Conservation (phyloP, 2,329 filamentous ascomycete species). For the Botrytis galanthina region DNA sequence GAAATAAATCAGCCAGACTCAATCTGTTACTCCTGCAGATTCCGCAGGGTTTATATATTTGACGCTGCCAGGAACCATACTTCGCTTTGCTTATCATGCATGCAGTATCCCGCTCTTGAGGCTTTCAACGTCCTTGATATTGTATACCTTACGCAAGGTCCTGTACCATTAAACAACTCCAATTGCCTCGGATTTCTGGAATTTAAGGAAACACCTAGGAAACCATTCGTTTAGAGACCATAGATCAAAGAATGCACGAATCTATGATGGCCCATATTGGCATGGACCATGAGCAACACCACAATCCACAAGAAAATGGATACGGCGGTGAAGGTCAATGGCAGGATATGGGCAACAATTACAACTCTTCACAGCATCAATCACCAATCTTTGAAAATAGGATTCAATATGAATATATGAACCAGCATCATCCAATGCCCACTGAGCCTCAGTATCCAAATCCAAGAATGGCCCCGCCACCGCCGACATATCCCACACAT, state of each 20-base stretch:
- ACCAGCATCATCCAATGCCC: slow-evolving; percentile 59
- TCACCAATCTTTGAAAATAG: slow-evolving; percentile 69
- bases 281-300: slow-evolving; percentile 38
- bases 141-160: slow-evolving; percentile 36
- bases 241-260: slow-evolving; percentile 37
- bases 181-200: slow-evolving; percentile 26
- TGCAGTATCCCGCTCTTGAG: slow-evolving; percentile 39
- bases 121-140: slow-evolving; percentile 25
- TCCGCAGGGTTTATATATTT: slow-evolving; percentile 35
- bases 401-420: slow-evolving; percentile 59
- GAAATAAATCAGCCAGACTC: slow-evolving; percentile 25
- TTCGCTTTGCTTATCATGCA: slow-evolving; percentile 39
- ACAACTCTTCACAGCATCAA: slow-evolving; percentile 56
- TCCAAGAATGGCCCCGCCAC: slow-evolving; percentile 51
- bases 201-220: slow-evolving; percentile 21
- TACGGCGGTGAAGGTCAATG: slow-evolving; percentile 49
- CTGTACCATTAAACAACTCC: slow-evolving; percentile 33
- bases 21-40: slow-evolving; percentile 35
- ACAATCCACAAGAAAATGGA: slow-evolving; percentile 38
- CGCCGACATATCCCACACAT: slow-evolving; percentile 49
- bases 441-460: slow-evolving; percentile 54
- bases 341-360: slow-evolving; percentile 50
- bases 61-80: slow-evolving; percentile 38
- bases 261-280: slow-evolving; percentile 40
- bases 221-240: not conserved